Evolutionary conservation across 108 stramenopile species (phyloP).

Genomic region (Bacterosira constricta): DNA sequence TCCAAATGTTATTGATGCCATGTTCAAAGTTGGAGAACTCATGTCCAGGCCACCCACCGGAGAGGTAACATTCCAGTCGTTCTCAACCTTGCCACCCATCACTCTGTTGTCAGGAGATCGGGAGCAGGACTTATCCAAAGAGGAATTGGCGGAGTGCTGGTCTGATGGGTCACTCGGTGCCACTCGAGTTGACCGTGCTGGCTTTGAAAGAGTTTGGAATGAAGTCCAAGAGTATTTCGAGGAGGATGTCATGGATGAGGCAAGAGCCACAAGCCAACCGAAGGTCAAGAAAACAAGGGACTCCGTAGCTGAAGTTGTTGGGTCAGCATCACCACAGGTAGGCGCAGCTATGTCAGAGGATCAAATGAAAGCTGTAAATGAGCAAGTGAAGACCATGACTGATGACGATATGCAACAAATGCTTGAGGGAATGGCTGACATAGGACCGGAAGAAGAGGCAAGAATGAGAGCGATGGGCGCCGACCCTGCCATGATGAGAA

Average conservation of each 20-base stretch:
- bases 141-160: conserved; percentile 75
- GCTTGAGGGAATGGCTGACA: conserved; percentile 64
- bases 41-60: conserved; percentile 64
- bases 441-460: conserved; percentile 73
- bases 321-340: conserved; percentile 28
- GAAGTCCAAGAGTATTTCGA: conserved; percentile 84
- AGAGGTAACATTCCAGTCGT: conserved; percentile 68
- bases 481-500: conserved; percentile 67
- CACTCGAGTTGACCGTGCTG: conserved; percentile 61
- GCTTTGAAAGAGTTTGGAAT: conserved; percentile 77
- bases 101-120: conserved; percentile 55
- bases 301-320: background rate
- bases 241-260: conserved; percentile 70
- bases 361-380: conserved; percentile 55
- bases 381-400: conserved; percentile 67
- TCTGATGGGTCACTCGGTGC: conserved; percentile 65
- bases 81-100: conserved; percentile 65
- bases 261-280: conserved; percentile 34
- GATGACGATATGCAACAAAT: conserved; percentile 62
- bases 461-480: conserved; percentile 75
- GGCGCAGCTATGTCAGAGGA: conserved; percentile 52
- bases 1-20: conserved; percentile 65
- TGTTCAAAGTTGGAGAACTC: conserved; percentile 68
- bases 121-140: conserved; percentile 57
- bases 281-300: conserved; percentile 44